phyloP scores from a whole-genome alignment of 2,329 filamentous ascomycete genomes.

The Verticillium dahliae region DNA sequence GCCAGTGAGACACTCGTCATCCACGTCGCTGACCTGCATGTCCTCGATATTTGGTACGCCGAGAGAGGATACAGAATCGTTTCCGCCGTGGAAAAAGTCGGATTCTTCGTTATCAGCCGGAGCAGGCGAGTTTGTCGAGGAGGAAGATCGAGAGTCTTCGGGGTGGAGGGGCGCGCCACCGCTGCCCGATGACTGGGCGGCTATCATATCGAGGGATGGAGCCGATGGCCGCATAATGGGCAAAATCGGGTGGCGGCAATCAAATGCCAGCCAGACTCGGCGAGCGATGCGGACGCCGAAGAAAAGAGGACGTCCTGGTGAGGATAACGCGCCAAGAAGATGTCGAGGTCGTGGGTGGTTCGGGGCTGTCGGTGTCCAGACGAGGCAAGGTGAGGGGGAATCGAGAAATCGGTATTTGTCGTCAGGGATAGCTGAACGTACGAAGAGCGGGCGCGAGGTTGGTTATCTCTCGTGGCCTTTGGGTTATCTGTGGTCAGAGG shows the following conservation, averaged over 20 bases:
- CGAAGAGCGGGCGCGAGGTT: neutral
- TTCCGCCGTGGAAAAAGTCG: constrained; percentile 82
- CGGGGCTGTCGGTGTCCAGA: constrained; percentile 4
- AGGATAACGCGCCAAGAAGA: neutral
- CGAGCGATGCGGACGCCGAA: neutral
- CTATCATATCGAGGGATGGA: constrained; percentile 20
- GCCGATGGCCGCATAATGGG: constrained; percentile 17
- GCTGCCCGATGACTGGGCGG: constrained; percentile 12
- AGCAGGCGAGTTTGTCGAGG: constrained; percentile 68
- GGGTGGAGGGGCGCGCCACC: constrained; percentile 24
- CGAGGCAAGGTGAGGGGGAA: constrained; percentile 1
- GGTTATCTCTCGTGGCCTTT: neutral
- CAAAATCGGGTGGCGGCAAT: neutral
- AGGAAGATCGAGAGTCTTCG: constrained; percentile 53
- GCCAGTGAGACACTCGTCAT: constrained; percentile 65
- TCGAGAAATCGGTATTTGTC: constrained; percentile 5
- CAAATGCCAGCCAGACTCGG: neutral
- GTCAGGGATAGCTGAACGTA: neutral
- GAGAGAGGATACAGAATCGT: constrained; percentile 90
- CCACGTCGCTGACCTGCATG: constrained; percentile 58
- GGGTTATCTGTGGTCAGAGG: neutral
- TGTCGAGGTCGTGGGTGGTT: constrained; percentile 2
- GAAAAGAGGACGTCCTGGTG: neutral
- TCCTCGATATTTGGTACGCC: constrained; percentile 73
- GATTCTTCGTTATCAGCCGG: constrained; percentile 83